A percentile compares a stretch with the other conserved stretches of the same genome.
phyloP scores from a whole-genome alignment of 768 basidiomycete genomes.

The Termitomyces sp. region DNA sequence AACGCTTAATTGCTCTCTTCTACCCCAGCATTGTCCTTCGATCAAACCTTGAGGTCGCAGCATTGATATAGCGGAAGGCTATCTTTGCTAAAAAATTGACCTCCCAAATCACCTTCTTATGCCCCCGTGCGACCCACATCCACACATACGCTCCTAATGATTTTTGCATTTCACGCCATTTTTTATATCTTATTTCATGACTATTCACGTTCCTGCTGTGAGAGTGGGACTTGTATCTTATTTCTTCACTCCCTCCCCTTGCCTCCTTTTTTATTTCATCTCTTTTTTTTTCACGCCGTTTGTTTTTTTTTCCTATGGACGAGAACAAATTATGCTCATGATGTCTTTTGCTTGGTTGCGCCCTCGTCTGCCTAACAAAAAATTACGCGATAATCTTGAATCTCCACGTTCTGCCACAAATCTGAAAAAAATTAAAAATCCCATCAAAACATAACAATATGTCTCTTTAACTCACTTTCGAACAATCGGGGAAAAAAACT shows the following conservation, averaged over 20 bases:
- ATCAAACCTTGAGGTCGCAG: conserved; percentile 57
- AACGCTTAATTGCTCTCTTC: conserved; percentile 27
- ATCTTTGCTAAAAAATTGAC: conserved; percentile 2
- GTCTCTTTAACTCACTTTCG: neutral
- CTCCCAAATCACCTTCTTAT: neutral
- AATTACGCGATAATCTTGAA: conserved; percentile 2
- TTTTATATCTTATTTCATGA: conserved; percentile 6
- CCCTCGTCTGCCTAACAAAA: neutral
- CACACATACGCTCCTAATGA: neutral
- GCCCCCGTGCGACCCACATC: neutral
- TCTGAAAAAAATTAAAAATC: neutral
- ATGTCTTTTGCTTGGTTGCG: conserved; percentile 19
- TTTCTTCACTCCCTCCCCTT: conserved; percentile 3
- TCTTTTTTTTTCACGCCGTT: neutral
- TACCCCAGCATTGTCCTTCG: conserved; percentile 60
- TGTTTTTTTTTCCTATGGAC: conserved; percentile 3
- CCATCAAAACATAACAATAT: neutral
- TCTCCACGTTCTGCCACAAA: conserved; percentile 3
- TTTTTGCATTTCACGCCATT: conserved; percentile 8
- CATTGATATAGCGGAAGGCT: conserved; percentile 43
- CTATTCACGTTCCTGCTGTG: conserved; percentile 7
- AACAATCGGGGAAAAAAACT: neutral
- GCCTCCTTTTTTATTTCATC: too few species aligned
- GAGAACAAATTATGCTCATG: conserved; percentile 18
- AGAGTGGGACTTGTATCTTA: conserved; percentile 16